Base-by-base conservation (phyloP, 129 eudicot genomes). In the Glebionis coronaria region DNA sequence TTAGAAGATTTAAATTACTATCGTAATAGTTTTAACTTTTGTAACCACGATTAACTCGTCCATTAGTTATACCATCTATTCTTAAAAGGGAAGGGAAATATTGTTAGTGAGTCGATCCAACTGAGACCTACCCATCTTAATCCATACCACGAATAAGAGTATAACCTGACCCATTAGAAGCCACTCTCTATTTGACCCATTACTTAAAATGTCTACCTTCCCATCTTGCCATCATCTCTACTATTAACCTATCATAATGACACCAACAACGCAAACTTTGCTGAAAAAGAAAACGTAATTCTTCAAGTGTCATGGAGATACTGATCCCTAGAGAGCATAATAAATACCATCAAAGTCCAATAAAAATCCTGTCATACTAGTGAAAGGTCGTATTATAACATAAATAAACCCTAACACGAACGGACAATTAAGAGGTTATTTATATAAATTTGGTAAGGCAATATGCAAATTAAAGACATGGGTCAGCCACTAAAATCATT, bases 401-500 rank as follows among this genome's bases (percentile, higher is more conserved):
- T 19, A 56, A 25, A 12, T 52, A 15, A 52, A 52, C 57, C 20
- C 12, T 57, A 13, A 57, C 13, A 12, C 23, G 13, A 12, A 11
- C 5, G 15, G 61, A 38, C 9, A 56, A n/a, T 13, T 20, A 56
- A 23, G 18, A 20, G 27, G 16, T 9, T 23, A 6, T 21, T 9
- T 56, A 21, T 23, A 56, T 19, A n/a, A 20, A 56, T 56, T 5
- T 23, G 3, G 61, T 35, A 56, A 12, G 61, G 38, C 35, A 44
- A 63, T 63, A 21, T 63, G 51, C 12, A 53, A 35, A 52, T 31
- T 20, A 54, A 55, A 40, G 49, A 18, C 38, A 68, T 56, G 65
- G 73, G 56, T 44, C 44, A 40, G 65, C 15, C 28, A 56, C 56
- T 6, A n/a, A 45, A 69, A 69, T 69, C 45, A 69, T 69, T 19